phyloP scores from a whole-genome alignment of 83 land plant genomes.

The Picea abies region DNA sequence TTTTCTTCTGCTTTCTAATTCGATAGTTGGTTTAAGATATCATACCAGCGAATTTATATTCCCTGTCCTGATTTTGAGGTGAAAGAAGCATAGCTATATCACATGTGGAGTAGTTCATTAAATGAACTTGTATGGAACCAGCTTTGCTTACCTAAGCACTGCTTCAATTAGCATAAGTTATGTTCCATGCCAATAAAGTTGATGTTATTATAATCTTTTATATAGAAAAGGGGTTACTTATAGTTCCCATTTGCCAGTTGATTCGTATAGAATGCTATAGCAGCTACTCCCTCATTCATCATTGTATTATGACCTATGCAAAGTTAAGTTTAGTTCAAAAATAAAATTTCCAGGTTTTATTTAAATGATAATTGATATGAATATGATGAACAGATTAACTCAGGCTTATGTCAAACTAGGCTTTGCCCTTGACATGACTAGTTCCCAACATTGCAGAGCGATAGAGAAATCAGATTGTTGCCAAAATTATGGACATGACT shows the following conservation, averaged over 20 bases:
- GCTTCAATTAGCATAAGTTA: constrained; percentile 49
- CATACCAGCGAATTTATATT: no score
- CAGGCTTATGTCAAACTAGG: neutral
- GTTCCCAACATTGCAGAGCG: constrained; percentile 42
- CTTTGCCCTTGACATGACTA: neutral
- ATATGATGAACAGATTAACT: neutral
- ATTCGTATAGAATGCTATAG: no score
- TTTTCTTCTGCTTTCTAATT: constrained; percentile 9
- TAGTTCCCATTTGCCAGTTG: no score
- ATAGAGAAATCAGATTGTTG: constrained; percentile 49
- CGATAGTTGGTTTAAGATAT: constrained; percentile 12
- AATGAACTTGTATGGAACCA: constrained; percentile 30
- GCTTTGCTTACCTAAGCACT: constrained; percentile 50
- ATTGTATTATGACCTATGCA: no score
- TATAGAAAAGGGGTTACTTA: no score
- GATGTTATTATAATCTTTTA: no score
- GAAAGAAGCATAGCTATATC: no score
- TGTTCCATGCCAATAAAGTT: neutral
- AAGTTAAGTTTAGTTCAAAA: no score
- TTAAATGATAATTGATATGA: neutral
- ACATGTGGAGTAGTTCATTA: constrained; percentile 36
- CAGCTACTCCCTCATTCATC: no score
- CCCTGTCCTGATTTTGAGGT: no score
- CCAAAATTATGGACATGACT: constrained; percentile 34
- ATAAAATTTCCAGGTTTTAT: no score